Conservation (phyloP, 2,329 filamentous ascomycete species). For the Xenoacremonium recifei region DNA sequence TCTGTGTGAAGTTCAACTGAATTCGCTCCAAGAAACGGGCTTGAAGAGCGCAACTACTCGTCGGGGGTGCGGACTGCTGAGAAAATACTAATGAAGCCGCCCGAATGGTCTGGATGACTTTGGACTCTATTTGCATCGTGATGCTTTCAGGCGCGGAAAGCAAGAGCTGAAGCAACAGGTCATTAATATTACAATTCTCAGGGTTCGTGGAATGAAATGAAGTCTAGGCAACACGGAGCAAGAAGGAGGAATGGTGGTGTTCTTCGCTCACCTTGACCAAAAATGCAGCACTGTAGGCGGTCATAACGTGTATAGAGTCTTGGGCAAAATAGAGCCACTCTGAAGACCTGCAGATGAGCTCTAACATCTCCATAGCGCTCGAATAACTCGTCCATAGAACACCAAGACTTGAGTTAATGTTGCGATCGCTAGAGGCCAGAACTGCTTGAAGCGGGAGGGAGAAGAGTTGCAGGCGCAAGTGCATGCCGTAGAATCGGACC, state of each 20-base stretch:
- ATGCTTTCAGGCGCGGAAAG: conserved; percentile 4
- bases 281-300: conserved; percentile 39
- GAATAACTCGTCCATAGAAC: conserved; percentile 32
- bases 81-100: conserved; percentile 22
- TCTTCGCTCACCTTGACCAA: conserved; percentile 34
- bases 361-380: conserved; percentile 29
- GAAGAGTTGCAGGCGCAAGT: conserved; percentile 36
- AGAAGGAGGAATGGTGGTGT: too few relatives aligned
- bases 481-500: conserved; percentile 37
- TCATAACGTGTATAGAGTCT: conserved; percentile 42
- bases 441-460: conserved; percentile 34
- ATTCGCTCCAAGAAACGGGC: conserved; percentile 29
- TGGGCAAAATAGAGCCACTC: conserved; percentile 38
- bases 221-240: not conserved
- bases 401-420: conserved; percentile 25
- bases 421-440: conserved; percentile 19
- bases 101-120: conserved; percentile 14
- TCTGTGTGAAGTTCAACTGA: conserved; percentile 1
- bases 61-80: conserved; percentile 25
- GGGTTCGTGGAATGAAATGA: not conserved
- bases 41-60: conserved; percentile 30
- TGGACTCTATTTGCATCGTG: conserved; percentile 3
- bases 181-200: not conserved
- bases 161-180: conserved; percentile 2
- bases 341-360: conserved; percentile 28